A percentile compares a stretch with the other conserved stretches of the same genome.
phyloP scores from a whole-genome alignment of 768 basidiomycete genomes.

The Scleroderma bovista region DNA sequence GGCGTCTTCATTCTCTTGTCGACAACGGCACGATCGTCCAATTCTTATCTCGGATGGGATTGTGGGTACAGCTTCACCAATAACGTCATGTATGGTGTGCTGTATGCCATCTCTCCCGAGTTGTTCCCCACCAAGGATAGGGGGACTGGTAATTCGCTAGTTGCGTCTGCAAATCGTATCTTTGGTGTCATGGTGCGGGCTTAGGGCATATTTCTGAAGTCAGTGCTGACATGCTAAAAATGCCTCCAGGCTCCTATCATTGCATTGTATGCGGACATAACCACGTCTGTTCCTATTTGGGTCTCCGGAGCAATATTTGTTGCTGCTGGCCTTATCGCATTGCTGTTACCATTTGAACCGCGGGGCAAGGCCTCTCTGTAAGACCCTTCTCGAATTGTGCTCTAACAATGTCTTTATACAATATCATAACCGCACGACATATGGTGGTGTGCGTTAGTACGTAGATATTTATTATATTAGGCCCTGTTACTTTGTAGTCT shows the following conservation, averaged over 20 bases:
- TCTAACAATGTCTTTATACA: no score
- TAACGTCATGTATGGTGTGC: constrained; percentile 52
- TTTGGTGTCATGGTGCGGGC: constrained; percentile 52
- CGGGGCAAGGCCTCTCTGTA: constrained; percentile 50
- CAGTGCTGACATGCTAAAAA: not conserved
- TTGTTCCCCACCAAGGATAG: constrained; percentile 49
- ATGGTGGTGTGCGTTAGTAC: no score
- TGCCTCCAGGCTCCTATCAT: constrained; percentile 45
- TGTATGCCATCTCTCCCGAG: constrained; percentile 42
- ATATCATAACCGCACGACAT: no score
- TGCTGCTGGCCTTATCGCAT: constrained; percentile 40
- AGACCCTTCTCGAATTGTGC: no score
- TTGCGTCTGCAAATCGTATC: constrained; percentile 46
- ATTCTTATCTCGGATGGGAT: constrained; percentile 52
- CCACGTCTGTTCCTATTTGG: constrained; percentile 49
- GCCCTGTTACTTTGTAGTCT: no score
- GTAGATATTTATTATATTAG: no score
- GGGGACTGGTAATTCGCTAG: constrained; percentile 53
- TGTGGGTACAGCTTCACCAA: constrained; percentile 53
- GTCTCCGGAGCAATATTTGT: constrained; percentile 50
- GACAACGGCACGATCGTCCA: constrained; percentile 50
- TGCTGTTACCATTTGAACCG: constrained; percentile 53
- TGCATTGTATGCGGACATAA: constrained; percentile 43
- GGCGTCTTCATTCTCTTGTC: constrained; percentile 53
- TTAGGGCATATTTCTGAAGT: constrained; percentile 3